Evolutionary conservation across 441 rosid species (phyloP), one percentile per base, ranked within the genome.

Genomic region (Gossypium schwendimanii): DNA sequence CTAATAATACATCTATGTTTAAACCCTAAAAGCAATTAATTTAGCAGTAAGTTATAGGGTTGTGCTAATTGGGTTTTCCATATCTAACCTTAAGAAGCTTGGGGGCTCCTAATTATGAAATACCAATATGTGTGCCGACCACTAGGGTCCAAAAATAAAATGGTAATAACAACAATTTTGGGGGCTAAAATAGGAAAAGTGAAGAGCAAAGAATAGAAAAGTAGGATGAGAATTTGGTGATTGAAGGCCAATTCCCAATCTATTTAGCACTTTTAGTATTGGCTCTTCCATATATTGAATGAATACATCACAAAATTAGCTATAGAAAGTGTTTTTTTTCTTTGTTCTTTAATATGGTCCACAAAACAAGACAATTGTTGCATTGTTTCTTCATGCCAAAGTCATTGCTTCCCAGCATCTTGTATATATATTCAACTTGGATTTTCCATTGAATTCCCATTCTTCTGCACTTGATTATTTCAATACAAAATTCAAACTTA

Each of bases 261-360:
- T 18, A 17, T 50, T 53, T 52, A 69, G 17, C 72, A 53, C 44
- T 69, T 69, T 69, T 53, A 31, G 28, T 4, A 31, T 31, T 52
- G 70, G 72, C 72, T 69, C 61, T 69, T 69, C 61, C 61, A 9
- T 23, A 11, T 10, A 33, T 14, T 53, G 61, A 69, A 69, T 17
- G 49, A 66, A 11, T 63, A 63, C 4, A 4, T 26, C 0, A 6
- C 1, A 52, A 6, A 60, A 6, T 2, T 44, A 39, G 14, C 20
- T 36, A 9, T 12, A 20, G 9, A 64, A 20, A 33, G 39, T 28
- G 31, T 39, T 54, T 20, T 18, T 54, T 7, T 14, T 50, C 9
- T n/a, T 6, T 24, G 15, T n/a, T 2, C 10, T 21, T 28, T 26
- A 9, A 8, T 52, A 23, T 14, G 70, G 18, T 12, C 70, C 55